Evolutionary conservation across 129 eudicot species (phyloP).

Genomic region (Chrysanthemum lavandulifolium): DNA sequence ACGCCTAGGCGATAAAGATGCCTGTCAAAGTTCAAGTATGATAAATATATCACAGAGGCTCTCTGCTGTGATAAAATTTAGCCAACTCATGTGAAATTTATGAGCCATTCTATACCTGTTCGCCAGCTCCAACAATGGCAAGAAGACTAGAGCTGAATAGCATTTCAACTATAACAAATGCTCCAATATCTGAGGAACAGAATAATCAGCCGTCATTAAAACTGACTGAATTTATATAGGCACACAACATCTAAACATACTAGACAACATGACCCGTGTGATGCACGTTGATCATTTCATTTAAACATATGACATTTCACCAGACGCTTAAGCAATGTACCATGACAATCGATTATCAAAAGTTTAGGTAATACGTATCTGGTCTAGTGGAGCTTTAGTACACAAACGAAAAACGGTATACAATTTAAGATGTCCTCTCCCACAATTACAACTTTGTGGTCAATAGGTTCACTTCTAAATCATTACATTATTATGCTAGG

Average conservation of each 20-base stretch:
- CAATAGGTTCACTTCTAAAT: not conserved
- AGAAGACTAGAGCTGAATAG: conserved; percentile 81
- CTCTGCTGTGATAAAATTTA: conserved; percentile 7
- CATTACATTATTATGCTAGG: not conserved
- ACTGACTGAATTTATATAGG: not conserved
- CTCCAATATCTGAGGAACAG: conserved; percentile 64
- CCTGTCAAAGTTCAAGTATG: conserved; percentile 43
- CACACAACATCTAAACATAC: not conserved
- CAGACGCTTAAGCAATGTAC: not conserved
- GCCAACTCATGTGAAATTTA: conserved; percentile 4
- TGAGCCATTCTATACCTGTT: conserved; percentile 55
- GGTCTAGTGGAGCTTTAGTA: conserved; percentile 5
- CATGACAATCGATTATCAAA: conserved; percentile 2
- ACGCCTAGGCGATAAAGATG: conserved; percentile 93
- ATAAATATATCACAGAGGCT: conserved; percentile 4
- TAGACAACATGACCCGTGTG: not conserved
- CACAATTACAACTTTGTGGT: not conserved
- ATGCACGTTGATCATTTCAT: not conserved
- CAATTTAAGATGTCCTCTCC: not conserved
- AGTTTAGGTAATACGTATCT: not conserved
- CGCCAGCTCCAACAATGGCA: conserved; percentile 99
- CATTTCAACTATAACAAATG: conserved; percentile 89
- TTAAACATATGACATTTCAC: no score
- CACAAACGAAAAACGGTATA: not conserved
- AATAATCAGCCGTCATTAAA: conserved; percentile 10